Evolutionary conservation across 2,329 filamentous ascomycete genomes (phyloP), one percentile per base, ranked within the genome.

Genomic region (Pseudogymnoascus sp.): DNA sequence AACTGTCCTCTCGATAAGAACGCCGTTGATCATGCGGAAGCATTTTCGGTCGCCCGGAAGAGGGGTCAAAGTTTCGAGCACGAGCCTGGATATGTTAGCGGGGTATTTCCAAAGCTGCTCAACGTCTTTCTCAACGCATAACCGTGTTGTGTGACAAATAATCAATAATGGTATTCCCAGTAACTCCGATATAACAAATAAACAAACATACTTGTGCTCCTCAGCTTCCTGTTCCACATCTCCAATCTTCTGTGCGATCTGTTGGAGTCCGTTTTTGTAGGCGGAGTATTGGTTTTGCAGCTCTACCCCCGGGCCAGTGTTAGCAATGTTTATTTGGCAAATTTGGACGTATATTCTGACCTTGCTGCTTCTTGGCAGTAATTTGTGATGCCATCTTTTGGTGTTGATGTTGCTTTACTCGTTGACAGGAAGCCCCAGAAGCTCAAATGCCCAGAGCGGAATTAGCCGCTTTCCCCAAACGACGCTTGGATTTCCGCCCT

Each of bases 21-120:
- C 92, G 50, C 94, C 94, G 74, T 99, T 97, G 74, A 99, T 95
- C 84, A 99, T 91, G 69, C 94, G 92, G 78, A 97, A 99, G 77
- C 93, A 97, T 79, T 97, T 99, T 70, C 94, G 89, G 67, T 96
- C 89, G 65, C 81, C 83, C 1, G 90, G 81, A 22, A 97, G 83
- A 50, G 92, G 92, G 63, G 88, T 83, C 65, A 99, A 78, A 3
- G 93, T 97, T 72, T 97, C 93, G 59, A 97, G 84, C 35, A 99
- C 94, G 67, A 97, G 89, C 76, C 94, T 97, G 67, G 65, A 54
- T 14, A 54, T 54, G 28, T 54, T 54, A 54, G 47, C 28, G 47
- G 28, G 47, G 47, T 54, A 54, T 6, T 33, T 22, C 16, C 9
- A 14, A 33, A 12, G 9, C n/a, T 2, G 9, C 12, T 18, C 47